Base-by-base conservation (phyloP, 1,284 basidiomycete genomes). In the Leccinum solheimii region DNA sequence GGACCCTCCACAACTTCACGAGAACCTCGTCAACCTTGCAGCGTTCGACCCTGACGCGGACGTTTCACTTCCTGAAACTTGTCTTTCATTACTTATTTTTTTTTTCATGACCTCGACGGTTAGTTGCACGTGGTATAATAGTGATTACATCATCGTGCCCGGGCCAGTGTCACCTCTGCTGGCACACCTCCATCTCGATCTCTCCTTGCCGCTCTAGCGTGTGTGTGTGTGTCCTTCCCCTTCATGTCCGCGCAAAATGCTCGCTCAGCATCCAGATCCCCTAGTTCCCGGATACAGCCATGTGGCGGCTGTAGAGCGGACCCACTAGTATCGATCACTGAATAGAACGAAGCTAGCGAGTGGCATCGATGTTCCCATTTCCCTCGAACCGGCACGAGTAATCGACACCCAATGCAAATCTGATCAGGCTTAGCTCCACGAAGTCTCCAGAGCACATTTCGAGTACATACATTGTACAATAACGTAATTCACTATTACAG, bases 61-160 rank as follows among this genome's bases (percentile, higher is more conserved):
- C 36, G 36, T 57, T 57, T 58, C 53, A 32, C 19, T 2, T 26
- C 13, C 6, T 48, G 26, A 38, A 59, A 63, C 45, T 32, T 32
- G 50, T 34, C 43, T 11, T 45, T 45, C 3, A 14, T n/a, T 36
- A 26, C 13, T 19, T 16, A 2, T 38, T 50, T 36, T 57, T 23
- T 58, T 67, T 63, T 69, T 62, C 62, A 61, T 59, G 53, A 59
- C 58, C 53, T 21, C 50, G 8, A 57, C 30, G n/a, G 52, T 53
- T 27, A 45, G 38, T 56, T 52, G 63, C 70, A 72, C 73, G 70
- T 75, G 73, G 70, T 48, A 34, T 51, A 48, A 43, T 48, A 61
- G 53, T 72, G 68, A 69, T 70, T 73, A 70, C 69, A 48, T 70
- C 68, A 73, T 69, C 67, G 59, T 59, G 32, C 56, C 56, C 14